Percentiles rank a stretch among this genome's conserved stretches.
Conservation (phyloP, 441 rosid genomes). For the Gossypium davidsonii region DNA sequence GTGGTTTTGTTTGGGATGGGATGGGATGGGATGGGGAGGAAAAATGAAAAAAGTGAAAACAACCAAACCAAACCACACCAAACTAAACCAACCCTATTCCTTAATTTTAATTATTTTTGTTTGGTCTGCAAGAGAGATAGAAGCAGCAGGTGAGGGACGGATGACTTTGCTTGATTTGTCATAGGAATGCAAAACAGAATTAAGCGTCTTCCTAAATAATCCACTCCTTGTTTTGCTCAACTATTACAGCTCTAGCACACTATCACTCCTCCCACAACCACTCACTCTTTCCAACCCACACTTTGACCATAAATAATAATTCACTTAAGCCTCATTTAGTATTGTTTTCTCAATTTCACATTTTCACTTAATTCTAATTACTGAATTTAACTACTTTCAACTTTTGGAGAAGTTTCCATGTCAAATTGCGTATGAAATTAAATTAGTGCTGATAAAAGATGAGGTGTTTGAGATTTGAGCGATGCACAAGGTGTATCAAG, state of each 20-base stretch:
- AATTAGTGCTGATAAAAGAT: too few relatives aligned
- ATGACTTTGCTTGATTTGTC: too few relatives aligned
- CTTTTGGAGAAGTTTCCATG: too few relatives aligned
- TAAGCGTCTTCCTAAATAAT: slow-evolving; percentile 15
- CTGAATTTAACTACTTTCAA: too few relatives aligned
- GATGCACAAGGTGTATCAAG: too few relatives aligned
- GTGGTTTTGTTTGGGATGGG: background rate
- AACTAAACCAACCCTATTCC: background rate
- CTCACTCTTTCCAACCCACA: background rate
- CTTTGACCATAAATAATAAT: background rate
- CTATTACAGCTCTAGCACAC: background rate
- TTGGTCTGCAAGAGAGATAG: background rate
- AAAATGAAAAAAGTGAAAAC: background rate
- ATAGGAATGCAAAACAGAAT: background rate
- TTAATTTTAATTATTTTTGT: background rate
- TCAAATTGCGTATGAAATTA: too few relatives aligned
- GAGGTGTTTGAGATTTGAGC: too few relatives aligned
- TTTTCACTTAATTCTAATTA: too few relatives aligned
- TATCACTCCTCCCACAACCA: background rate
- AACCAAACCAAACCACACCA: background rate
- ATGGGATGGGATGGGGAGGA: background rate
- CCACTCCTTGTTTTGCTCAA: slow-evolving; percentile 5
- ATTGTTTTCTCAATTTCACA: too few relatives aligned
- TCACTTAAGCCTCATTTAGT: too few relatives aligned
- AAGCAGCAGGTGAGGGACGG: background rate